Evolutionary conservation across 108 stramenopile species (phyloP), one percentile per base, ranked within the genome.

Genomic region (Stephanodiscus triporus): DNA sequence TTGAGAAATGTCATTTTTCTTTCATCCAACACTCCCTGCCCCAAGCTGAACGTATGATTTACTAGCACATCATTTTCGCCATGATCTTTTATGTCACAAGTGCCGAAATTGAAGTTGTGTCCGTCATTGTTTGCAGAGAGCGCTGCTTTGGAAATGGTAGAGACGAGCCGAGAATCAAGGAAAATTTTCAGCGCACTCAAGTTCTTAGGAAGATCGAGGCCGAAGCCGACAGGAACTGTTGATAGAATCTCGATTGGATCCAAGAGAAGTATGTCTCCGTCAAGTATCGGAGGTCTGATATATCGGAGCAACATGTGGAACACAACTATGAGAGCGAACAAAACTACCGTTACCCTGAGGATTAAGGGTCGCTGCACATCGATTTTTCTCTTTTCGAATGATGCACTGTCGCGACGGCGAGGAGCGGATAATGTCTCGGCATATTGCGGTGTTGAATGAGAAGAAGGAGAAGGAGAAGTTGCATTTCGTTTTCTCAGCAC

Each of bases 81-180:
- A 29, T 57, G 56, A 57, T 57, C 56, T 32, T 57, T 57, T 30
- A 57, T 57, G 27, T 57, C 56, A 57, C 56, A 57, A 30, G 56
- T 57, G 30, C 56, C 56, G 27, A 57, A 57, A 14, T 45, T 45
- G 56, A 29, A 24, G 56, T 32, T 27, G 27, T 34, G 30, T 57
- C 0, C 17, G 27, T 9, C 14, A 11, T 32, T 57, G 24, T 29
- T 32, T 9, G 56, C 11, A 29, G 24, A 54, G 9, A 27, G 27
- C 26, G 9, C 30, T 30, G 26, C 11, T 27, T 29, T 32, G 27
- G 17, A 7, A 32, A 57, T 57, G 10, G 30, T 34, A 10, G 29
- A 30, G 30, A 57, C 3, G 16, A n/a, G 56, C 16, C 27, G 56
- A n/a, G 27, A 57, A 57, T 57, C 56, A 14, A 57, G 30, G 27